These are phyloP conservation scores for Eimeria maxima DNA, from an alignment of 169 alveolate genomes.

Conservation along the genomic window DNA sequence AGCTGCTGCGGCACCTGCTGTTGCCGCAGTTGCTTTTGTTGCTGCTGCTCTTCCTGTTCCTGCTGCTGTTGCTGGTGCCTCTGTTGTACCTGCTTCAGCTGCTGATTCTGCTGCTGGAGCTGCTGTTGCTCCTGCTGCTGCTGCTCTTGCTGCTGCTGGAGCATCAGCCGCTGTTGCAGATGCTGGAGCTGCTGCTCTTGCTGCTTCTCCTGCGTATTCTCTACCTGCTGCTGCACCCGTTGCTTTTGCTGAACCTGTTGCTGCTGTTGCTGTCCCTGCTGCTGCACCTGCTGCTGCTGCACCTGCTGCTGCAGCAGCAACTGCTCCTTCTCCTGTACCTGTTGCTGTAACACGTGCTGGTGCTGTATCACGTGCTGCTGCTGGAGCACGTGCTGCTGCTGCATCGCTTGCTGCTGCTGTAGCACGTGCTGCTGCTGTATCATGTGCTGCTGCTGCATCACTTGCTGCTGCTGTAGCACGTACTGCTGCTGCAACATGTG, in stretches of 20 bases:
- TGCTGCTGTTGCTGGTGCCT: background rate
- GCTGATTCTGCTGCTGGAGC: background rate
- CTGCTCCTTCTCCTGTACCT: background rate
- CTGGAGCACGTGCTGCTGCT: background rate
- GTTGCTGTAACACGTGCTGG: background rate
- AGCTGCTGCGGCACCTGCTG: background rate
- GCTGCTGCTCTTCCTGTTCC: background rate
- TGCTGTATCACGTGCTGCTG: background rate
- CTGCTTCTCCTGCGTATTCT: background rate
- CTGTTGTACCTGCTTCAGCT: background rate
- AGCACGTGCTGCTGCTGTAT: background rate
- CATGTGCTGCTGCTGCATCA: background rate
- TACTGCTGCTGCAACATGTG: background rate
- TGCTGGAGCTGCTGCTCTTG: background rate
- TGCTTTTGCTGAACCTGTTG: background rate
- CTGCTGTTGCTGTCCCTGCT: background rate
- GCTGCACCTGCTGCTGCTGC: background rate
- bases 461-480: conserved; percentile 5
- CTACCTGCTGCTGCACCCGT: background rate
- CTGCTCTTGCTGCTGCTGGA: background rate
- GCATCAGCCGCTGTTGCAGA: background rate
- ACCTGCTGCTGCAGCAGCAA: background rate
- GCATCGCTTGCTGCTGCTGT: background rate
- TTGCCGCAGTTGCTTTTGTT: background rate
- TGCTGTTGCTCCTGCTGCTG: background rate